A percentile compares a stretch with the other conserved stretches of the same genome.
Conservation (phyloP, 1,284 basidiomycete species). For the Golubevia sp. region DNA sequence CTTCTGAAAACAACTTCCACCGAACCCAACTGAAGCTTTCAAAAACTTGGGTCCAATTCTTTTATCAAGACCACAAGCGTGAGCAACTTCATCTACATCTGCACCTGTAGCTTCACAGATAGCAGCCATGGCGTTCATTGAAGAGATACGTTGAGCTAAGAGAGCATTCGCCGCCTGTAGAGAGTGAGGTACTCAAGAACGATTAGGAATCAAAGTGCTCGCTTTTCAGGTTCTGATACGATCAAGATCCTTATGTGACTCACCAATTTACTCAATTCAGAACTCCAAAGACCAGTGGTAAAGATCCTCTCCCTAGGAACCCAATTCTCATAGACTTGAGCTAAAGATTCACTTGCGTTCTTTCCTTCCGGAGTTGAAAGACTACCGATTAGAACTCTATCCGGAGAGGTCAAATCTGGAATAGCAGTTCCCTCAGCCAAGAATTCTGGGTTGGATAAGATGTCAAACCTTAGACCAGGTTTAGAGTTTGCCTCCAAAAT, state of each 20-base stretch:
- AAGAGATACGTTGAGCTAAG: conserved; percentile 93
- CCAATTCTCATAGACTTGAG: conserved; percentile 90
- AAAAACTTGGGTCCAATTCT: conserved; percentile 95
- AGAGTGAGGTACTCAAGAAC: neutral
- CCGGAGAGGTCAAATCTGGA: conserved; percentile 80
- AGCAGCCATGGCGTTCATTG: conserved; percentile 94
- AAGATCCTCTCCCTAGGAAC: conserved; percentile 84
- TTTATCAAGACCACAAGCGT: conserved; percentile 89
- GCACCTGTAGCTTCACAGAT: conserved; percentile 99
- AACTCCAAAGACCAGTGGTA: conserved; percentile 96
- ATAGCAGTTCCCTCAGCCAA: conserved; percentile 98
- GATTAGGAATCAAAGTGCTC: no score
- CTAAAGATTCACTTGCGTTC: conserved; percentile 76
- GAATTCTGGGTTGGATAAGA: conserved; percentile 99
- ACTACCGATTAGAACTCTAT: conserved; percentile 95
- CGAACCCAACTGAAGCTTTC: conserved; percentile 93
- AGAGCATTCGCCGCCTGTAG: conserved; percentile 87
- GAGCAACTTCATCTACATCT: conserved; percentile 95
- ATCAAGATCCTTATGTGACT: no score
- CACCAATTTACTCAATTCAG: conserved; percentile 90
- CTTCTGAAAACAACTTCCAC: conserved; percentile 94
- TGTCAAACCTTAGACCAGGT: conserved; percentile 88
- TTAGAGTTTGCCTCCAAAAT: conserved; percentile 98
- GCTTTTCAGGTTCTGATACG: no score
- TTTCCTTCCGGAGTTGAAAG: conserved; percentile 84